Conservation (phyloP, 2,329 filamentous ascomycete genomes). For the Cladosporium sp. region DNA sequence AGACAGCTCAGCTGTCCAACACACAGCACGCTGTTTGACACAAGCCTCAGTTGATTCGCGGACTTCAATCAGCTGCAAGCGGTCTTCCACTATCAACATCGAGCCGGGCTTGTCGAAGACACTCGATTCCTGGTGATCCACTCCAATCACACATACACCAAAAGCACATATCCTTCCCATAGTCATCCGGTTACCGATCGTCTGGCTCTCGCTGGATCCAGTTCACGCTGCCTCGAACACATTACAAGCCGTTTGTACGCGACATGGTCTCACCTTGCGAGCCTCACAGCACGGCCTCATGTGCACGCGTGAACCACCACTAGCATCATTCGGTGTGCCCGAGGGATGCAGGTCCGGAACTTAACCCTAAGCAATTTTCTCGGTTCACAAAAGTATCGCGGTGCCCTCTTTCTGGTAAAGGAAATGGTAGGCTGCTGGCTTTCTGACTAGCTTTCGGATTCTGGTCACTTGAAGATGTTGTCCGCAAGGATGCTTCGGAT, state of each 20-base stretch:
- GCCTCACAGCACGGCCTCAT: slow-evolving; percentile 56
- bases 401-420: slow-evolving; percentile 25
- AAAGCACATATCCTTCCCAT: slow-evolving; percentile 69
- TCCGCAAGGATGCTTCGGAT: slow-evolving; percentile 16
- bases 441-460: slow-evolving; percentile 26
- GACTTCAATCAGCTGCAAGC: neutral
- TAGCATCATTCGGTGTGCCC: slow-evolving; percentile 10
- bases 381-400: slow-evolving; percentile 51
- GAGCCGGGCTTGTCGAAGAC: slow-evolving; percentile 2
- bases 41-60: neutral
- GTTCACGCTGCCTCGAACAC: slow-evolving; percentile 31
- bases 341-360: slow-evolving; percentile 72
- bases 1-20: slow-evolving; percentile 1
- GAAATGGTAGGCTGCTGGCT: slow-evolving; percentile 60
- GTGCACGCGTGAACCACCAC: slow-evolving; percentile 22
- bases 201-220: slow-evolving; percentile 47
- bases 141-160: slow-evolving; percentile 23
- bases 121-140: neutral
- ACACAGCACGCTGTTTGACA: neutral
- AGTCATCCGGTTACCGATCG: slow-evolving; percentile 72
- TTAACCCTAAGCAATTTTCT: slow-evolving; percentile 86
- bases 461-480: slow-evolving; percentile 6
- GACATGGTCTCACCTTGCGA: slow-evolving; percentile 29
- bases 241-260: slow-evolving; percentile 19
- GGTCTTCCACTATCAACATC: neutral